These are phyloP conservation scores for Boletus patriciae DNA, from an alignment of 768 basidiomycete species.

Conservation along the genomic window DNA sequence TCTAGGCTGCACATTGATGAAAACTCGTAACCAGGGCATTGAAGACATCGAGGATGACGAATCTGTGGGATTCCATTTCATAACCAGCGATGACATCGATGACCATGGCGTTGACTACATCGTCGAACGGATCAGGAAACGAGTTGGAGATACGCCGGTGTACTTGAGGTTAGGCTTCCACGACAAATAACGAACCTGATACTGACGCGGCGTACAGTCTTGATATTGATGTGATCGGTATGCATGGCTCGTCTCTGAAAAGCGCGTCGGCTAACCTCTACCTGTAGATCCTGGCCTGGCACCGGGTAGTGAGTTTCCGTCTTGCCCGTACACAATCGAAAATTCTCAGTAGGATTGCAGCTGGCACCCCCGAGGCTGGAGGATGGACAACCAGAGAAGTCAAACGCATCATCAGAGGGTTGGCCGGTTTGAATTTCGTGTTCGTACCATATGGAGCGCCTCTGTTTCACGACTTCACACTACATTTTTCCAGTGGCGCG, in stretches of 20 bases:
- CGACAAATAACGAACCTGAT: neutral
- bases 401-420: conserved; percentile 76
- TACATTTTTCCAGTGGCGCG: conserved; percentile 15
- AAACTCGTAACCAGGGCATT: conserved; percentile 15
- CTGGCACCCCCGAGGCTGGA: conserved; percentile 82
- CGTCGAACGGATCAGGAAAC: conserved; percentile 62
- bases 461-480: neutral
- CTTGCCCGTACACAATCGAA: neutral
- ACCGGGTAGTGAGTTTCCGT: conserved; percentile 61
- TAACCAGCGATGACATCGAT: conserved; percentile 82
- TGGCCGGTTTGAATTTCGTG: conserved; percentile 80
- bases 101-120: conserved; percentile 73
- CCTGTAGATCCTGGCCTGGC: conserved; percentile 69
- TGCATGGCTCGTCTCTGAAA: neutral
- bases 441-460: conserved; percentile 26
- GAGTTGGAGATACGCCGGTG: conserved; percentile 73
- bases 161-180: conserved; percentile 57
- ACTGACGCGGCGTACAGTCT: conserved; percentile 41
- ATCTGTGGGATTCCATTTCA: conserved; percentile 73
- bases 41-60: conserved; percentile 59
- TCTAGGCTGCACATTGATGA: neutral
- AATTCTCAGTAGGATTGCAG: conserved; percentile 35
- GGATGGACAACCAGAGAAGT: conserved; percentile 85
- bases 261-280: conserved; percentile 5
- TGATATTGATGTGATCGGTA: conserved; percentile 82